These are phyloP conservation scores for Furcasterigmium sp. DNA, from an alignment of 2,329 filamentous ascomycete species.

Conservation along the genomic window DNA sequence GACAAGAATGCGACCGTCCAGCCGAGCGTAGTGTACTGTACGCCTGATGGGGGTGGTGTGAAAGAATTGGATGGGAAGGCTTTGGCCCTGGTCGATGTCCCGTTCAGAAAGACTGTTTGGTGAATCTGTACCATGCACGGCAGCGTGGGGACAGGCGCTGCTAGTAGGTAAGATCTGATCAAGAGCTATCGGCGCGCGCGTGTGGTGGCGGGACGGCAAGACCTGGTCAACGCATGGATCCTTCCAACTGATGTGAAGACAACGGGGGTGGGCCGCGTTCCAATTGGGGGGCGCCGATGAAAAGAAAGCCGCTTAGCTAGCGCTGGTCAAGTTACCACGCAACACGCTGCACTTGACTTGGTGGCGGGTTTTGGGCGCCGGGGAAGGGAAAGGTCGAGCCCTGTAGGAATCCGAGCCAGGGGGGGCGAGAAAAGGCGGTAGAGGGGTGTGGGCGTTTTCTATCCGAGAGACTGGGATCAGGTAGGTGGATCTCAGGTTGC, in stretches of 20 bases:
- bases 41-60: constrained; percentile 10
- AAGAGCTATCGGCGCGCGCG: constrained; percentile 14
- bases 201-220: constrained; percentile 13
- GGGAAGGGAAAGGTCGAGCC: constrained; percentile 3
- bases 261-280: not conserved
- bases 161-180: constrained; percentile 11
- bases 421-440: constrained; percentile 4
- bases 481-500: not conserved
- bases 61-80: no score
- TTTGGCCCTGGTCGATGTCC: constrained; percentile 8
- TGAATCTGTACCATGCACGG: no score
- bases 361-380: constrained; percentile 8
- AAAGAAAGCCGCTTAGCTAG: constrained; percentile 10
- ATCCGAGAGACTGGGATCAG: constrained; percentile 2
- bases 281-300: constrained; percentile 5
- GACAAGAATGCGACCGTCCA: not conserved
- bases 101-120: no score
- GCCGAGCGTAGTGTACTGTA: no score
- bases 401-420: not conserved
- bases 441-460: constrained; percentile 4
- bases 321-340: constrained; percentile 14
- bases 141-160: not conserved
- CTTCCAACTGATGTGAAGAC: not conserved
- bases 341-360: no score
- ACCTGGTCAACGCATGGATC: constrained; percentile 12